Conservation (phyloP, 1,284 basidiomycete species). For the Puccinia horiana region DNA sequence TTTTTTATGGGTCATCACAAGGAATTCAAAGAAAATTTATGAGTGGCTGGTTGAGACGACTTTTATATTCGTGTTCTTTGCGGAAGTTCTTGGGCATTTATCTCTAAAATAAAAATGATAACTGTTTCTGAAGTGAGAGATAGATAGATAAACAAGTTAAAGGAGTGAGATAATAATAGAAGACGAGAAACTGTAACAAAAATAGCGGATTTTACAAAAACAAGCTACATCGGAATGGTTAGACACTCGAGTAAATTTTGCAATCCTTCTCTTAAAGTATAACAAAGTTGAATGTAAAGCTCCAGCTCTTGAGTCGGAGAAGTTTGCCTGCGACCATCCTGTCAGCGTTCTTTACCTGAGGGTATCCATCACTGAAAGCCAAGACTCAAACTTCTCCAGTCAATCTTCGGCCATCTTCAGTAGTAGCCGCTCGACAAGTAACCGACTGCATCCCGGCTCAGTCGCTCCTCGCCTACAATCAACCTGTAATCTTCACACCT, state of each 20-base stretch:
- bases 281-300: not conserved
- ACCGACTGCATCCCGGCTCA: constrained; percentile 29
- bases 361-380: not conserved
- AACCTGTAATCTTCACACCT: constrained; percentile 43
- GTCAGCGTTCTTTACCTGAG: not conserved
- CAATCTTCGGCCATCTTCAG: not conserved
- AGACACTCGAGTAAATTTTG: not conserved
- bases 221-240: not conserved
- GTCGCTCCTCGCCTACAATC: constrained; percentile 14
- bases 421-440: constrained; percentile 4
- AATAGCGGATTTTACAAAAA: constrained; percentile 2
- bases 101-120: not conserved
- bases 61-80: not conserved
- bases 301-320: not conserved
- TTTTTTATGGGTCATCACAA: not conserved
- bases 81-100: not conserved
- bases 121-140: not conserved
- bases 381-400: not conserved
- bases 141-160: not conserved
- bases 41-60: not conserved
- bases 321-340: not conserved
- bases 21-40: not conserved
- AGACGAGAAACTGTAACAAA: not conserved
- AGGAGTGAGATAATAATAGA: not conserved
- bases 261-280: not conserved